Conservation (phyloP, 177 flowering plant species). For the Vitis hybrid region DNA sequence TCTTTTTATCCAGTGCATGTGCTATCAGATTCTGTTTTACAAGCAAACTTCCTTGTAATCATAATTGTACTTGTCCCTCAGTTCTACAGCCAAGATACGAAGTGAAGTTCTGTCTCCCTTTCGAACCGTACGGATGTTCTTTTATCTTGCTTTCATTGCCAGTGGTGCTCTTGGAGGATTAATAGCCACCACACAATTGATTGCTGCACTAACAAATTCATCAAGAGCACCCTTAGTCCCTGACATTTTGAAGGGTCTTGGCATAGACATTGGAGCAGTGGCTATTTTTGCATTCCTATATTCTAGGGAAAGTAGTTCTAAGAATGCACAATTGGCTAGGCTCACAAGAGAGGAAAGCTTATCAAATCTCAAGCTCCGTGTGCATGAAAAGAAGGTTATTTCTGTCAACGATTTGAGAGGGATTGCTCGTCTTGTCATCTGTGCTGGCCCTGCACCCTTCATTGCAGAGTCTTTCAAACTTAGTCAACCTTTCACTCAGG, state of each 20-base stretch:
- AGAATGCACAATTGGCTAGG: constrained; percentile 76
- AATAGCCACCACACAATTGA: constrained; percentile 66
- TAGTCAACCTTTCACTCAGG: constrained; percentile 63
- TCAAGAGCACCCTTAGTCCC: constrained; percentile 51
- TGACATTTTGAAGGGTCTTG: constrained; percentile 67
- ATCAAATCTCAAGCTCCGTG: constrained; percentile 82
- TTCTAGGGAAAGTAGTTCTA: constrained; percentile 62
- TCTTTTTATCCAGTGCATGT: constrained; percentile 2
- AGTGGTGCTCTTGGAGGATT: constrained; percentile 82
- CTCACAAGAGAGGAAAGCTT: constrained; percentile 89
- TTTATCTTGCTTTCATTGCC: constrained; percentile 89
- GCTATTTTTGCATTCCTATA: constrained; percentile 75
- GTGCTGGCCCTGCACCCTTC: constrained; percentile 74
- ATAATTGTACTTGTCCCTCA: constrained; percentile 39
- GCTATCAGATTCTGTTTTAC: constrained; percentile 18
- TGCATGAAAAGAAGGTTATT: constrained; percentile 58
- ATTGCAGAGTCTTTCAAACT: constrained; percentile 61
- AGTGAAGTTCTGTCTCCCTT: constrained; percentile 97
- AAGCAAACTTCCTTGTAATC: constrained; percentile 17
- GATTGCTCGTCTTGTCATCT: constrained; percentile 76
- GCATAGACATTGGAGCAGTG: constrained; percentile 80
- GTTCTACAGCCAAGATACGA: constrained; percentile 85
- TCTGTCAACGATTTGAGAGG: constrained; percentile 70
- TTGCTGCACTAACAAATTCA: constrained; percentile 63
- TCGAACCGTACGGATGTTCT: constrained; percentile 92